Conservation (phyloP, 2,329 filamentous ascomycete species). For the Exophiala sp. region DNA sequence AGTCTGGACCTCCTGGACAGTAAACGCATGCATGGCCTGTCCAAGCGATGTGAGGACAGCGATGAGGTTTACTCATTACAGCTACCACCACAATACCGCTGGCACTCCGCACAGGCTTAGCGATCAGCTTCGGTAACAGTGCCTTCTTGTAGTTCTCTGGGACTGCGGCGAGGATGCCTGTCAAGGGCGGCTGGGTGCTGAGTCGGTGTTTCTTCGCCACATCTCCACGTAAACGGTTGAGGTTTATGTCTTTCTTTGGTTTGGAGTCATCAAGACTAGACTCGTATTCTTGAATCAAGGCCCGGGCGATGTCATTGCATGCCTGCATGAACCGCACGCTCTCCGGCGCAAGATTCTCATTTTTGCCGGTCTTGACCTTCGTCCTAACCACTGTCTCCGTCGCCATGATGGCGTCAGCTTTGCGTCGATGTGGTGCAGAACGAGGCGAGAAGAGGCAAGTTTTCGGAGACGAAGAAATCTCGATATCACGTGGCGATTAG, state of each 20-base stretch:
- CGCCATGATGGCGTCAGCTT: constrained; percentile 45
- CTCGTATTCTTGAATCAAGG: constrained; percentile 91
- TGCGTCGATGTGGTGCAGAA: too few relatives aligned
- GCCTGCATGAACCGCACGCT: constrained; percentile 92
- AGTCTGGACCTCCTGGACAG: constrained; percentile 94
- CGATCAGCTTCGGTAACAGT: constrained; percentile 90
- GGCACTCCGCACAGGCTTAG: constrained; percentile 93
- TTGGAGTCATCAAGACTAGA: constrained; percentile 68
- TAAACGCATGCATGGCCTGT: constrained; percentile 96
- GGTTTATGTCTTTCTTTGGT: constrained; percentile 80
- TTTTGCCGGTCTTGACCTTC: constrained; percentile 58
- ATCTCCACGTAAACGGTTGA: constrained; percentile 82
- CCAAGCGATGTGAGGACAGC: constrained; percentile 96
- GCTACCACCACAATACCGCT: constrained; percentile 97
- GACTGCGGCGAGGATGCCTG: constrained; percentile 94
- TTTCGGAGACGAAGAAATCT: background rate
- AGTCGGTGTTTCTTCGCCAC: constrained; percentile 91
- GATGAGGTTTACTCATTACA: constrained; percentile 98
- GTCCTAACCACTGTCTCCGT: constrained; percentile 56
- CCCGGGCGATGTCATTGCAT: constrained; percentile 92
- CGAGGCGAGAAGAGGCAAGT: background rate
- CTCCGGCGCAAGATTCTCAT: constrained; percentile 76
- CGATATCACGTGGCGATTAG: too few relatives aligned
- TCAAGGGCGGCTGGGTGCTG: constrained; percentile 82
- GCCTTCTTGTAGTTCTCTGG: constrained; percentile 99